Conservation (phyloP, 1,284 basidiomycete genomes). For the Puccinia polysora region DNA sequence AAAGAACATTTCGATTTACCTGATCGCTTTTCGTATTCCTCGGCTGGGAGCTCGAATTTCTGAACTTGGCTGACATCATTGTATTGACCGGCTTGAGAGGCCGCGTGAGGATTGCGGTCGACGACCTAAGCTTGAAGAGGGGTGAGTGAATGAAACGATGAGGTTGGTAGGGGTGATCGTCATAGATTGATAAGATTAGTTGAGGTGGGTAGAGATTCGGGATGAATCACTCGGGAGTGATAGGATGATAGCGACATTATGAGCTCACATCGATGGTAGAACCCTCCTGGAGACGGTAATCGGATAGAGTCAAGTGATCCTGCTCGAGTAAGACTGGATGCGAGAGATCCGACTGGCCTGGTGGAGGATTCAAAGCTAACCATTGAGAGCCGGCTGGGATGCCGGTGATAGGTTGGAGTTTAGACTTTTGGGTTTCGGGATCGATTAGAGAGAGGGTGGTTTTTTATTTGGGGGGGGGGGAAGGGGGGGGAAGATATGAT, state of each 20-base stretch:
- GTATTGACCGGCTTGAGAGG: conserved; percentile 61
- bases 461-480: not conserved
- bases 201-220: not conserved
- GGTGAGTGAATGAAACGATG: not conserved
- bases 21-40: conserved; percentile 72
- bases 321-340: conserved; percentile 17
- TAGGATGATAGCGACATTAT: not conserved
- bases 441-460: not conserved
- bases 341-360: conserved; percentile 14
- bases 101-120: conserved; percentile 2
- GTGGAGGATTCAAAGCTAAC: conserved; percentile 8
- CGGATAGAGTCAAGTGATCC: conserved; percentile 4
- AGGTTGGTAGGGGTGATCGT: not conserved
- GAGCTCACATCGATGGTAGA: conserved; percentile 34
- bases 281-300: conserved; percentile 35
- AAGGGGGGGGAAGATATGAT: not conserved
- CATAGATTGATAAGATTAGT: not conserved
- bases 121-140: not conserved
- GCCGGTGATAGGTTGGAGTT: conserved; percentile 35
- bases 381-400: conserved; percentile 24
- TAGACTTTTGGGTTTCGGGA: too few species aligned
- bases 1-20: conserved; percentile 56
- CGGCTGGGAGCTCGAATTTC: conserved; percentile 82
- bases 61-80: conserved; percentile 79
- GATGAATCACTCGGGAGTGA: not conserved